These are phyloP conservation scores for Singerocomus rubriflavus DNA, from an alignment of 1,284 basidiomycete genomes.

Conservation along the genomic window DNA sequence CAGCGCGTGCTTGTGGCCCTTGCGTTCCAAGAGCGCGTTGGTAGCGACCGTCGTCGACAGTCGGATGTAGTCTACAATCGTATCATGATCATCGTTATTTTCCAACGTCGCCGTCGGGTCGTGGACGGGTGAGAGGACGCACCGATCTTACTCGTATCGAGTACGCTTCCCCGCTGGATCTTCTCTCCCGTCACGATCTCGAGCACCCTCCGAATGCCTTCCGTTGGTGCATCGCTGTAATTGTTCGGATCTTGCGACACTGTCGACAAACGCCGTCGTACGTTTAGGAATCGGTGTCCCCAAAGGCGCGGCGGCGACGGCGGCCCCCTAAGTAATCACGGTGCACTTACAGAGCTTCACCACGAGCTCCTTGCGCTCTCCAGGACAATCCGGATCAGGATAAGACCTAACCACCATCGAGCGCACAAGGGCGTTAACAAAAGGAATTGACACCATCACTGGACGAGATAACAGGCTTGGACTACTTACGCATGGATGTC, in stretches of 20 bases:
- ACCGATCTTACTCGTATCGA: conserved; percentile 86
- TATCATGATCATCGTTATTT: no score
- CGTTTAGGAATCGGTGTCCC: background rate
- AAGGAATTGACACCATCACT: no score
- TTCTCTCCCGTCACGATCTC: conserved; percentile 70
- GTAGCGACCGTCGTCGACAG: conserved; percentile 96
- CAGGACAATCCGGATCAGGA: conserved; percentile 60
- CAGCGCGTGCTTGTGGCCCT: conserved; percentile 88
- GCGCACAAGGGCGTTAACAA: no score
- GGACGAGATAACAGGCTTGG: no score
- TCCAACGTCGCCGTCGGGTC: no score
- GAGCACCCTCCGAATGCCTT: conserved; percentile 89
- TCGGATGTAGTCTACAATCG: conserved; percentile 76
- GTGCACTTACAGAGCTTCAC: conserved; percentile 69
- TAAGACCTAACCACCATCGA: conserved; percentile 51
- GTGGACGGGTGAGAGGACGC: conserved; percentile 2
- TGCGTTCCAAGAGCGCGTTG: conserved; percentile 92
- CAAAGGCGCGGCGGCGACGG: no score
- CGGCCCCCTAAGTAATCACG: no score
- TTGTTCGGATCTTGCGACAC: conserved; percentile 86
- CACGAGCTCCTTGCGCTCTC: conserved; percentile 67
- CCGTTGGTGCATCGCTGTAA: conserved; percentile 92
- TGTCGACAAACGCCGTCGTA: conserved; percentile 27
- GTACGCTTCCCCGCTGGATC: conserved; percentile 63
- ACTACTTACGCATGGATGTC: conserved; percentile 69